Conservation (phyloP, 2,329 filamentous ascomycete genomes). For the Calonectria naviculata region DNA sequence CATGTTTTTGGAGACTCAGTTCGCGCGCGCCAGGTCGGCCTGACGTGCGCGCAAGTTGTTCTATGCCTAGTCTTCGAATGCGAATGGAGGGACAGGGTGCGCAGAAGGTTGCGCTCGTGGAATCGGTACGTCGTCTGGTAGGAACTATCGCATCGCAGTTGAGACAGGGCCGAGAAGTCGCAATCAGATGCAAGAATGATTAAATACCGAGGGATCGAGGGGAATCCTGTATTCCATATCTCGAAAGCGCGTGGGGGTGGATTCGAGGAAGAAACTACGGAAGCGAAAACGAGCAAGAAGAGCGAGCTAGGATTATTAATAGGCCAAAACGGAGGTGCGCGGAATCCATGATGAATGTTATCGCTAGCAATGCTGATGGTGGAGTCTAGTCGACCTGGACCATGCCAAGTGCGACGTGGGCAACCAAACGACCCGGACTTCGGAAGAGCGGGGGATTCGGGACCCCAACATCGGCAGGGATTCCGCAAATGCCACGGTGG, state of each 20-base stretch:
- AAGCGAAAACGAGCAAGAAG: neutral
- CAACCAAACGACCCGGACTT: constrained; percentile 10
- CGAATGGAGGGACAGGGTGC: neutral
- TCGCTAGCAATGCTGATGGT: constrained; percentile 7
- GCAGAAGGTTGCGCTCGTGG: constrained; percentile 1
- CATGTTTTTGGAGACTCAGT: neutral
- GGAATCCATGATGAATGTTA: constrained; percentile 18
- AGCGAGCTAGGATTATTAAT: constrained; percentile 18
- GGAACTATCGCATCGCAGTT: constrained; percentile 17
- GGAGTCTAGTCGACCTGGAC: constrained; percentile 13
- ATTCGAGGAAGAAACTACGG: neutral
- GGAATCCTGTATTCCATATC: neutral
- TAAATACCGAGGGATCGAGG: neutral
- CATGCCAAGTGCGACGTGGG: constrained; percentile 11
- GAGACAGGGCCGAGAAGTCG: neutral
- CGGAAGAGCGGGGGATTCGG: constrained; percentile 8
- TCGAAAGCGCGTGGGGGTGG: neutral
- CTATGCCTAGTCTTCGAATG: neutral
- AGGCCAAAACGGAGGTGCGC: neutral
- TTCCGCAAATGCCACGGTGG: neutral
- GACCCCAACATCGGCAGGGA: constrained; percentile 2
- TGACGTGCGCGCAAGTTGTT: neutral
- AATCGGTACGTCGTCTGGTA: neutral
- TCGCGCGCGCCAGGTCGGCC: constrained; percentile 1
- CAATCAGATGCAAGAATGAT: neutral